phyloP scores from a whole-genome alignment of 495 filamentous ascomycete species.

The Hypoxylon fragiforme region DNA sequence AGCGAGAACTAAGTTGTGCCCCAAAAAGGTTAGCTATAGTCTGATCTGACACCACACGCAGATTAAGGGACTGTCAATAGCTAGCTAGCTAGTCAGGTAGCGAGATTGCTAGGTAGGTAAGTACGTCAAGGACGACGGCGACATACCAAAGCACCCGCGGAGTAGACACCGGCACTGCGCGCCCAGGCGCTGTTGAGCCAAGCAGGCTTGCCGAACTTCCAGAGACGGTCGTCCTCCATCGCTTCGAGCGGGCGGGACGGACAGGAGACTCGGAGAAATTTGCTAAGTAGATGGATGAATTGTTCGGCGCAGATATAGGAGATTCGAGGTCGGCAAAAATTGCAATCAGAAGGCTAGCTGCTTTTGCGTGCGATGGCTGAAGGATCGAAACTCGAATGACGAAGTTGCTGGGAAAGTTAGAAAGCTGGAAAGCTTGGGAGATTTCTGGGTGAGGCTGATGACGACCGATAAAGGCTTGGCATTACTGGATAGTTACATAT shows the following conservation, averaged over 20 bases:
- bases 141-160: slow-evolving; percentile 82
- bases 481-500: neutral
- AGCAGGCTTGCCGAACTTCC: slow-evolving; percentile 77
- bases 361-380: neutral
- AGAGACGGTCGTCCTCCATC: slow-evolving; percentile 70
- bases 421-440: slow-evolving; percentile 1
- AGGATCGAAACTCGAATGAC: no score
- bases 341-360: neutral
- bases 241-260: slow-evolving; percentile 2
- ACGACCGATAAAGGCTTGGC: slow-evolving; percentile 17
- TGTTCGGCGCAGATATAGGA: neutral
- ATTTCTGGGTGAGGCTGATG: slow-evolving; percentile 22
- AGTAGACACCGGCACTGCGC: slow-evolving; percentile 80
- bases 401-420: no score
- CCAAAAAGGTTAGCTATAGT: neutral
- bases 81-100: neutral
- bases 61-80: no score
- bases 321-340: neutral
- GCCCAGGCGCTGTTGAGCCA: slow-evolving; percentile 88
- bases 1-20: slow-evolving; percentile 77
- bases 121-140: no score
- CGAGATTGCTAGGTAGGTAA: neutral
- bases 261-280: neutral
- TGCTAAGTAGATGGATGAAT: no score
- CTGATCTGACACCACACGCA: neutral